phyloP scores from a whole-genome alignment of 139 green algal species.

The Cymbomonas tetramitiformis region DNA sequence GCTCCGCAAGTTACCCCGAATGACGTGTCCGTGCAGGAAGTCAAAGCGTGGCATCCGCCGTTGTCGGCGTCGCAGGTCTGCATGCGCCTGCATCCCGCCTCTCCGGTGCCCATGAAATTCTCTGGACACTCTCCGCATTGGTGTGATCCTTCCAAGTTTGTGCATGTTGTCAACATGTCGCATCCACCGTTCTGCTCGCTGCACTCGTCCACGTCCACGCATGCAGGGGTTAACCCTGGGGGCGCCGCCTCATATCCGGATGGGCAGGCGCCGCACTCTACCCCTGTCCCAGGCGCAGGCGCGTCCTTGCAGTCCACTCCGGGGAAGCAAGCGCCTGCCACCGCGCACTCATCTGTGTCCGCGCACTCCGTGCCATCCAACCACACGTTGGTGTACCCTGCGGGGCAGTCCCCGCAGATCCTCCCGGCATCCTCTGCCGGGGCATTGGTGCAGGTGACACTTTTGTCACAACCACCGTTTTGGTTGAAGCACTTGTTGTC shows the following conservation, averaged over 20 bases:
- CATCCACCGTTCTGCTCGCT: constrained; percentile 1
- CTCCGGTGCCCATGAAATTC: not conserved
- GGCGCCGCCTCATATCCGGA: not conserved
- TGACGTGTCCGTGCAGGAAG: not conserved
- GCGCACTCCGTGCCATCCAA: not conserved
- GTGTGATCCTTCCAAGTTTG: not conserved
- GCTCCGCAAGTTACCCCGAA: not conserved
- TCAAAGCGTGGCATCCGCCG: constrained; percentile 6
- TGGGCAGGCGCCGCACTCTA: not conserved
- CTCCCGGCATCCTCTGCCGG: not conserved
- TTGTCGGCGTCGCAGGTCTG: not conserved
- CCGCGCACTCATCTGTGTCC: constrained; percentile 2
- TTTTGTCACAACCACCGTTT: not conserved
- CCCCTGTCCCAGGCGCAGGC: no score
- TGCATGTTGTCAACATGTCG: constrained; percentile 1
- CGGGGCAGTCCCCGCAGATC: not conserved
- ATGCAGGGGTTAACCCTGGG: not conserved
- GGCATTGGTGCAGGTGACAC: not conserved
- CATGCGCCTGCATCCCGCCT: not conserved
- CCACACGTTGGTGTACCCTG: not conserved
- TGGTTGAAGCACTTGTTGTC: not conserved
- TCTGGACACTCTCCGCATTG: constrained; percentile 1
- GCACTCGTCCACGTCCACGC: constrained; percentile 5
- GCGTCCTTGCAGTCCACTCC: no score
- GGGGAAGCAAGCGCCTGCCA: no score